Conservation (phyloP, 768 basidiomycete genomes). For the Multifurca ochricompacta region DNA sequence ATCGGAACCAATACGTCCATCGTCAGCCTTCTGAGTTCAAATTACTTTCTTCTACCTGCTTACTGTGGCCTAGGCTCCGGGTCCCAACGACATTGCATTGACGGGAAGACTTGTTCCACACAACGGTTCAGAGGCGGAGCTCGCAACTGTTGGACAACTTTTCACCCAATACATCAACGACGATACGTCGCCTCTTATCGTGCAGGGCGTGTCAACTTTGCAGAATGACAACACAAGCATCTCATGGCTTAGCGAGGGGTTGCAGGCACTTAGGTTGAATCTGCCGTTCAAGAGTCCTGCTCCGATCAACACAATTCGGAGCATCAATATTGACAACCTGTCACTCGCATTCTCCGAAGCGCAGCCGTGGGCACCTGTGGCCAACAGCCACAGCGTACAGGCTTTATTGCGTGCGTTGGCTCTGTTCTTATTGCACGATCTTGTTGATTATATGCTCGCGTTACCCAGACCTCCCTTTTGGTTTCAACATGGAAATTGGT, state of each 20-base stretch:
- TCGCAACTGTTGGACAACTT: conserved; percentile 47
- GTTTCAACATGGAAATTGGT: conserved; percentile 50
- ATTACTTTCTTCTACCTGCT: background rate
- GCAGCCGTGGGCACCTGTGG: conserved; percentile 50
- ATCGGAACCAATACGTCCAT: conserved; percentile 43
- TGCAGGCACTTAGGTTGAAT: conserved; percentile 46
- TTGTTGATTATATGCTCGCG: background rate
- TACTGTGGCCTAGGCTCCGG: conserved; percentile 35
- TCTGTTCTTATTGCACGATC: background rate
- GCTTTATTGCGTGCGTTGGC: conserved; percentile 44
- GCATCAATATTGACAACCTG: conserved; percentile 56
- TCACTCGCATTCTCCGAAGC: conserved; percentile 46
- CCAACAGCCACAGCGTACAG: conserved; percentile 49
- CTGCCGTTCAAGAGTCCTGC: conserved; percentile 51
- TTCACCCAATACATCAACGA: conserved; percentile 71
- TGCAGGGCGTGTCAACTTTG: conserved; percentile 49
- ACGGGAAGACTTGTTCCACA: conserved; percentile 50
- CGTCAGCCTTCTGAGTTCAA: conserved; percentile 31
- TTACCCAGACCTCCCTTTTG: conserved; percentile 60
- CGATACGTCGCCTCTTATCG: conserved; percentile 48
- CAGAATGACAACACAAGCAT: conserved; percentile 49
- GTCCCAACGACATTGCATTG: conserved; percentile 51
- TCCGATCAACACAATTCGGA: conserved; percentile 54
- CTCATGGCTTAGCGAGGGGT: conserved; percentile 59
- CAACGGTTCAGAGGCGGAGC: conserved; percentile 32